Base-by-base conservation (phyloP, 371 early-diverging fungal genomes). In the Fennellomyces sp. region DNA sequence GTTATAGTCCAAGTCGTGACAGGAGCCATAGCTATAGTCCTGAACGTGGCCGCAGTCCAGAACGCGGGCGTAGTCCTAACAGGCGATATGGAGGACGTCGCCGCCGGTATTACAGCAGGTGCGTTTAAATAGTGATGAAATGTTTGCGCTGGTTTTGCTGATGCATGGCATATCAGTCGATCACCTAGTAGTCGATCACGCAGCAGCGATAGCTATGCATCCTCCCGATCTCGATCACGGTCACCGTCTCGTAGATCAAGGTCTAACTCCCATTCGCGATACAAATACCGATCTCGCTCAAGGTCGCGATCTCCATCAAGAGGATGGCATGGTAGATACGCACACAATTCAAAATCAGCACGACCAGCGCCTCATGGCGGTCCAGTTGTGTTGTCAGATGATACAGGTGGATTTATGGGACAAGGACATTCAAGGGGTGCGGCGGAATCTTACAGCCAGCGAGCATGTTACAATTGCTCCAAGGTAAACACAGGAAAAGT, bases 271-370 rank as follows among this genome's bases (percentile, higher is more conserved):
- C 42, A 59, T 39, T 60, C 59, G 49, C 61, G 59, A 42, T 61
- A 61, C 28, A 36, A 53, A 28, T 58, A 49, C 12, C 52, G 47
- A 29, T 57, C 64, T 19, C 50, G 81, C 30, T 75, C 78, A 53
- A 76, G 78, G 13, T 77, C 77, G 39, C 72, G 75, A 8, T 76
- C 76, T 21, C 65, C 58, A 31, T 52, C 60, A 39, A 28, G 57
- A 33, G 29, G 26, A 23, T 28, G 48, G 57, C 15, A 42, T 27
- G 41, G 57, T 0, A n/a, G n/a, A n/a, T n/a, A n/a, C n/a, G n/a
- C n/a, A n/a, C n/a, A n/a, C n/a, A n/a, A n/a, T n/a, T n/a, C n/a
- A n/a, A n/a, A n/a, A n/a, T n/a, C n/a, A n/a, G n/a, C n/a, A n/a
- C n/a, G n/a, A n/a, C n/a, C n/a, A n/a, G n/a, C n/a, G n/a, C n/a